Evolutionary conservation across 179 eudicot species (phyloP).

Genomic region (Patellifolia procumbens): DNA sequence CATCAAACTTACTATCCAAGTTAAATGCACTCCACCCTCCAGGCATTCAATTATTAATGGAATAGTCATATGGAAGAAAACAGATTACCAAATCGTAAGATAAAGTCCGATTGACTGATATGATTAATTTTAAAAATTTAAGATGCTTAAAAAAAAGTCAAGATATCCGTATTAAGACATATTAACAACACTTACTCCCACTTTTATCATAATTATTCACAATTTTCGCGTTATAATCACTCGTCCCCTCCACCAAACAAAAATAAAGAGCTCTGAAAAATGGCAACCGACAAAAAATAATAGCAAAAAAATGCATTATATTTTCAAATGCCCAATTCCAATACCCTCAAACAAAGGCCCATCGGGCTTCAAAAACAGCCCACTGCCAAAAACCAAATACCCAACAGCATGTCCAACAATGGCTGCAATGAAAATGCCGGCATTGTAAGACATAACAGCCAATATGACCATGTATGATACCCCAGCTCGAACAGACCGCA

Average conservation of each 20-base stretch:
- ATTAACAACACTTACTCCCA: no score
- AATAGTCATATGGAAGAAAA: no score
- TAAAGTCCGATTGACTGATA: no score
- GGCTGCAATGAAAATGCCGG: constrained; percentile 44
- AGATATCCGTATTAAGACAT: no score
- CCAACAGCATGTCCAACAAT: constrained; percentile 44
- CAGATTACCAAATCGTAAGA: no score
- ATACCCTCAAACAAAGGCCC: neutral
- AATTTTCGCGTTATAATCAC: neutral
- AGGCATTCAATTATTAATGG: neutral
- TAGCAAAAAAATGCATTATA: constrained; percentile 1
- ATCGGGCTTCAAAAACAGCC: constrained; percentile 28
- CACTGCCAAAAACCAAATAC: constrained; percentile 42
- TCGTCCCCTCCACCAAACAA: neutral
- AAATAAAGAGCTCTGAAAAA: neutral
- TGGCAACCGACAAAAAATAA: neutral
- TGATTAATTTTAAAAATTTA: no score
- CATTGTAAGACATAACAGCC: constrained; percentile 46
- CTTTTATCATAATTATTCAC: neutral
- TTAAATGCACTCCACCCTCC: neutral
- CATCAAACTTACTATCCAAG: neutral
- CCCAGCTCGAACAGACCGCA: constrained; percentile 40
- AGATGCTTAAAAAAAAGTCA: no score
- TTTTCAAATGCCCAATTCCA: constrained; percentile 27
- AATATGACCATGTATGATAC: constrained; percentile 40